phyloP scores from a whole-genome alignment of 1,284 basidiomycete genomes.

The Trichosporon sp. region DNA sequence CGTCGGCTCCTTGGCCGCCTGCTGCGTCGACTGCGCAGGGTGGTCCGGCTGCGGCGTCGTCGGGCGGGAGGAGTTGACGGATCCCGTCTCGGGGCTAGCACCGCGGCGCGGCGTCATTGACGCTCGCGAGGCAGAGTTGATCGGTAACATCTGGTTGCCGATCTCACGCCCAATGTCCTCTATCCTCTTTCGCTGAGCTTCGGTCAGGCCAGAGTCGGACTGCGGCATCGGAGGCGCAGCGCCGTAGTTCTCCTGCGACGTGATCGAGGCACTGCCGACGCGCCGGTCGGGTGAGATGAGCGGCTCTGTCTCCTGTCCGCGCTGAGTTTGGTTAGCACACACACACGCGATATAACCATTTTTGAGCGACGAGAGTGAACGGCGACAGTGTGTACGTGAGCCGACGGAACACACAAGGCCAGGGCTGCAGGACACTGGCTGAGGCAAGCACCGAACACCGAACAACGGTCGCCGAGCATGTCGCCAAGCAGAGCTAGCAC shows the following conservation, averaged over 20 bases:
- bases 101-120: constrained; percentile 22
- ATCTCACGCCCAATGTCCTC: constrained; percentile 33
- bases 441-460: neutral
- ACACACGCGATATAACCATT: too few species aligned
- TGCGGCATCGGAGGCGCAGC: neutral
- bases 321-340: neutral
- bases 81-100: constrained; percentile 1
- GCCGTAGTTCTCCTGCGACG: constrained; percentile 13
- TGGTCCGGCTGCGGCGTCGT: constrained; percentile 22
- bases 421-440: neutral
- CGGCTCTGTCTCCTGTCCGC: constrained; percentile 7
- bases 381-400: neutral
- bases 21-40: neutral
- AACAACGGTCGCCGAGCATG: neutral
- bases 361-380: neutral
- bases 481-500: neutral
- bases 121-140: constrained; percentile 28
- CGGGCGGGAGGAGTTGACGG: constrained; percentile 25
- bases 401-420: neutral
- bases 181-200: constrained; percentile 26
- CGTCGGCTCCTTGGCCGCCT: neutral
- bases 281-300: neutral
- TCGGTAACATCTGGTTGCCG: constrained; percentile 34
- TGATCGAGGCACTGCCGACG: constrained; percentile 10
- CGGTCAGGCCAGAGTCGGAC: constrained; percentile 24